A percentile compares a stretch with the other conserved stretches of the same genome.
These are phyloP conservation scores for Raphidocelis subcapitata DNA, from an alignment of 139 green algal genomes.

Conservation along the genomic window DNA sequence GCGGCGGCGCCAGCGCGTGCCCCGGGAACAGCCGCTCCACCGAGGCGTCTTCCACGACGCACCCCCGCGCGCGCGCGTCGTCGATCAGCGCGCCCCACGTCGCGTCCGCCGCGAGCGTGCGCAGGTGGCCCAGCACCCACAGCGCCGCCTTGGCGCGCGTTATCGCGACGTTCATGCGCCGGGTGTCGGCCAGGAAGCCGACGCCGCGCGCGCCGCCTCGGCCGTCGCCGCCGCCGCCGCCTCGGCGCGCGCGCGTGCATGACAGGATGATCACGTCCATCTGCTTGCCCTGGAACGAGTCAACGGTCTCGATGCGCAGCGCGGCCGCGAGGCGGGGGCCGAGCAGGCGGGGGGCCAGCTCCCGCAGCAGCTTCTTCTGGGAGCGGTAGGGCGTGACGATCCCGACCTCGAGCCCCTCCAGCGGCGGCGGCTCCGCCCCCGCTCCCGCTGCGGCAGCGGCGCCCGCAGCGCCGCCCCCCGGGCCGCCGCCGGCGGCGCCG, in stretches of 20 bases:
- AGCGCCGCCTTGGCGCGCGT: slow-evolving; percentile 75
- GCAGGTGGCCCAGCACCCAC: slow-evolving; percentile 73
- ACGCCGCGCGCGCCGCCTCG: slow-evolving; percentile 20
- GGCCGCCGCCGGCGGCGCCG: not conserved
- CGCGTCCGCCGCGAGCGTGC: slow-evolving; percentile 50
- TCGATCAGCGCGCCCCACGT: slow-evolving; percentile 64
- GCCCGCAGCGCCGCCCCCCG: not conserved
- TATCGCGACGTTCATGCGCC: slow-evolving; percentile 89
- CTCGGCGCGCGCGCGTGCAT: slow-evolving; percentile 69
- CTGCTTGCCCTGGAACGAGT: slow-evolving; percentile 89
- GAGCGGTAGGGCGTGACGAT: slow-evolving; percentile 89
- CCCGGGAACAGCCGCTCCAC: slow-evolving; percentile 42
- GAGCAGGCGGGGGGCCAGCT: slow-evolving; percentile 56
- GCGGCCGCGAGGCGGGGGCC: slow-evolving; percentile 37
- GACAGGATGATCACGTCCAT: slow-evolving; percentile 93
- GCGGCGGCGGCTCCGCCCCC: not conserved
- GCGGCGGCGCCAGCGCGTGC: not conserved
- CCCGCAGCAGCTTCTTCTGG: slow-evolving; percentile 66
- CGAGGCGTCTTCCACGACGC: slow-evolving; percentile 56
- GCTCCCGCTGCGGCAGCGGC: slow-evolving; percentile 3
- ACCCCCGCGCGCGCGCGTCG: slow-evolving; percentile 40
- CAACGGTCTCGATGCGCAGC: slow-evolving; percentile 88
- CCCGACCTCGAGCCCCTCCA: slow-evolving; percentile 46
- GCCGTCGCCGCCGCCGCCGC: slow-evolving; percentile 5
- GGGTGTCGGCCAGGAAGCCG: slow-evolving; percentile 81